Evolutionary conservation across 306 rosid species (phyloP).

Genomic region (Quercus dentata): DNA sequence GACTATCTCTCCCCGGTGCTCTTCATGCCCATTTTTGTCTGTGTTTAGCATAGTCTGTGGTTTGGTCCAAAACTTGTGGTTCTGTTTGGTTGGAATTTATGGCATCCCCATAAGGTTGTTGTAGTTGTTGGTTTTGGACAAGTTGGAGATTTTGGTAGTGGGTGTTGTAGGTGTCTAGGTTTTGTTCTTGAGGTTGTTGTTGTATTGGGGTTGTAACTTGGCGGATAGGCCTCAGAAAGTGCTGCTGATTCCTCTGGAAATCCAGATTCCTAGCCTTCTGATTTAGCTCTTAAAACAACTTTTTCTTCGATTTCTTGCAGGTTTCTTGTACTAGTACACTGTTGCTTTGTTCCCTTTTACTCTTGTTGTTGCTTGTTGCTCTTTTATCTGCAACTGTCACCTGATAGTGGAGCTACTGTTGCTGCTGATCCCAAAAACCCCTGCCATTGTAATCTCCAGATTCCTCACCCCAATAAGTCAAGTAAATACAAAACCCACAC

Average conservation of each 20-base stretch:
- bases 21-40: slow-evolving; percentile 56
- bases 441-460: slow-evolving; percentile 47
- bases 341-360: slow-evolving; percentile 1
- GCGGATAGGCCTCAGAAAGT: slow-evolving; percentile 10
- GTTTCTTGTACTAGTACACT: neutral
- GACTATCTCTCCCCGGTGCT: slow-evolving; percentile 66
- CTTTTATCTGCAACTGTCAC: slow-evolving; percentile 32
- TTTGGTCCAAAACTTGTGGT: neutral
- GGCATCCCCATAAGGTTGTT: slow-evolving; percentile 13
- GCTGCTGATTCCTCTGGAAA: slow-evolving; percentile 31
- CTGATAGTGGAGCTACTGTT: slow-evolving; percentile 32
- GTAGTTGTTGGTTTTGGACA: slow-evolving; percentile 18
- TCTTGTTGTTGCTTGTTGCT: slow-evolving; percentile 18
- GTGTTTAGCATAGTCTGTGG: slow-evolving; percentile 13
- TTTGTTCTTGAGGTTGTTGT: slow-evolving; percentile 25
- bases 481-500: slow-evolving; percentile 24
- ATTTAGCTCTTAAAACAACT: slow-evolving; percentile 16
- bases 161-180: slow-evolving; percentile 20
- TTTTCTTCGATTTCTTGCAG: neutral
- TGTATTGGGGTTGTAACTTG: slow-evolving; percentile 15
- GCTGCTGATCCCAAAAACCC: slow-evolving; percentile 42
- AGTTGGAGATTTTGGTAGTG: slow-evolving; percentile 21
- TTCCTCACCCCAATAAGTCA: slow-evolving; percentile 39
- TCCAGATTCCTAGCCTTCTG: slow-evolving; percentile 40
- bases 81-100: slow-evolving; percentile 22